These are phyloP conservation scores for Haplosporangium sp. DNA, from an alignment of 371 early-diverging fungal species.

Conservation along the genomic window DNA sequence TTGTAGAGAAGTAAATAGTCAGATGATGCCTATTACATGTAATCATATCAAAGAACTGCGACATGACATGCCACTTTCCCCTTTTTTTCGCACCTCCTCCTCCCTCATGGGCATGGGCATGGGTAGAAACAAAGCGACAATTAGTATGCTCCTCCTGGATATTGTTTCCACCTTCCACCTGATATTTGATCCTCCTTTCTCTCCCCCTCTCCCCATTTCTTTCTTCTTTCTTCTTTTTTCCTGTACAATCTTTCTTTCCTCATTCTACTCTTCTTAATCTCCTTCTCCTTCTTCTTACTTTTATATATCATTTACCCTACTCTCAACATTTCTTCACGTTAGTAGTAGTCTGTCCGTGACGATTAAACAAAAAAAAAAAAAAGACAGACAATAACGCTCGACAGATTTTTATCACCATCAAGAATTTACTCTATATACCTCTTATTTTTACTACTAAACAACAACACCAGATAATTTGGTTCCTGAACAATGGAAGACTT, in stretches of 20 bases:
- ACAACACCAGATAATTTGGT: neutral
- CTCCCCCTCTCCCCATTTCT: neutral
- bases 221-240: conserved; percentile 7
- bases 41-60: neutral
- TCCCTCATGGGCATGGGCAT: neutral
- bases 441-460: too few species aligned
- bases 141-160: neutral
- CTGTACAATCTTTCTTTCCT: conserved; percentile 3
- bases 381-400: neutral
- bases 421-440: too few species aligned
- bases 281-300: conserved; percentile 7
- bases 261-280: neutral
- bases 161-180: conserved; percentile 23
- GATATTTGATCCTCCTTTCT: conserved; percentile 5
- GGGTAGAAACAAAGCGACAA: conserved; percentile 8
- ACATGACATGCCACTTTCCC: conserved; percentile 8
- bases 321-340: neutral
- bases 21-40: neutral
- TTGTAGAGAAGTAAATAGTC: neutral
- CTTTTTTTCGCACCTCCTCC: conserved; percentile 10
- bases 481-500: conserved; percentile 27
- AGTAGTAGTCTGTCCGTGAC: neutral
- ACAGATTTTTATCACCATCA: too few species aligned
- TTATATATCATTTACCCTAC: neutral
- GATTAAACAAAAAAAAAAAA: conserved; percentile 6